Evolutionary conservation across 352 stramenopile genomes (phyloP), one percentile per base, ranked within the genome.

Genomic region (Globisporangium camurandrum): DNA sequence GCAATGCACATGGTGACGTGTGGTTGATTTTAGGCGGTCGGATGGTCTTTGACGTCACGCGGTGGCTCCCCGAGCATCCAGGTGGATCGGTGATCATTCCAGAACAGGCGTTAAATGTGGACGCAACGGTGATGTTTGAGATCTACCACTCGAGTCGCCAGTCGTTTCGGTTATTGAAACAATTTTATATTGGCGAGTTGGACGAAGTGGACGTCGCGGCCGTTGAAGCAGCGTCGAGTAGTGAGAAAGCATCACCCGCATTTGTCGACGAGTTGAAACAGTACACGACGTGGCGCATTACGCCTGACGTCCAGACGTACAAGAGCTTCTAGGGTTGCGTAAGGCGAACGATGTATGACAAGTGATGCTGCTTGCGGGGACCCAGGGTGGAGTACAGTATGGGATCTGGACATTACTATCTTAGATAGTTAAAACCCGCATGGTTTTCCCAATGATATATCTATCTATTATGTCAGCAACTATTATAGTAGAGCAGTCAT

Each of bases 141-240:
- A 91, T 95, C 31, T 95, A 94, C 55, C 86, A 96, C 64, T 82
- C 86, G 14, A 93, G 82, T 49, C 80, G 84, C n/a, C 81, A 95
- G 74, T 93, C 84, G 7, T 96, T 96, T 55, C 71, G 84, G 37
- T 96, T 94, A 58, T 65, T 96, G 33, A 90, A 93, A 58, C 84
- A 95, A 59, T 95, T 96, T 46, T 96, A 95, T 71, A 91, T 96
- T 33, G 86, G 86, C 20, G 84, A 95, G 46, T 67, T 96, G 28
- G 69, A 67, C 19, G 65, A 73, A 2, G 70, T 78, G 7, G 84
- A 96, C 46, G 51, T 78, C 20, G 43, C 28, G 16, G 40, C 66
- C 17, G 73, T 93, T n/a, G n/a, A n/a, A n/a, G n/a, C n/a, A n/a
- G n/a, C n/a, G n/a, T n/a, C n/a, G n/a, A n/a, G n/a, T n/a, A n/a